Evolutionary conservation across 331 rosid species (phyloP).

Genomic region (Malus hybrid): DNA sequence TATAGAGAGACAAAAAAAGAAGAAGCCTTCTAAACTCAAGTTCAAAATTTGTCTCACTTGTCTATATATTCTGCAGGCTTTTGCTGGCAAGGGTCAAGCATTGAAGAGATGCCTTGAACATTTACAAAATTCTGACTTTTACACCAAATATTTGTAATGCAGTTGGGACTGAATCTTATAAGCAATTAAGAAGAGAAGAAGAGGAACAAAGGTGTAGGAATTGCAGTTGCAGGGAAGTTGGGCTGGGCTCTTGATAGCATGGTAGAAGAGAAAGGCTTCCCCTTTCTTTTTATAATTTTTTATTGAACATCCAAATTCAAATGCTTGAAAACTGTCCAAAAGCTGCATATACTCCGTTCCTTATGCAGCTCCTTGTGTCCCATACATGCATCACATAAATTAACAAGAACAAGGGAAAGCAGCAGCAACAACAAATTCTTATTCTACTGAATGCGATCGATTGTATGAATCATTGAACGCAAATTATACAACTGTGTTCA

Average conservation of each 20-base stretch:
- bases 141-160: neutral
- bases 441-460: fast-evolving
- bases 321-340: neutral
- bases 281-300: neutral
- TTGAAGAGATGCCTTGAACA: neutral
- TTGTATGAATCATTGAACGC: too few species aligned
- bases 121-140: too few species aligned
- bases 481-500: fast-evolving
- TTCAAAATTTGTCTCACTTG: too few species aligned
- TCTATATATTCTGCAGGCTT: neutral
- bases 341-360: neutral
- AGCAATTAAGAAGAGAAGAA: neutral
- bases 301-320: neutral
- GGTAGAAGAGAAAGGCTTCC: neutral
- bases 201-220: too few species aligned
- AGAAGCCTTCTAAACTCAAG: too few species aligned
- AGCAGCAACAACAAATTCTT: too few species aligned
- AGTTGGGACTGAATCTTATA: neutral
- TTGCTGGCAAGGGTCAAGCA: neutral
- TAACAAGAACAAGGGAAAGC: neutral
- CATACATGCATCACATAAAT: neutral
- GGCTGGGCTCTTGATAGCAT: too few species aligned
- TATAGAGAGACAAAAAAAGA: too few species aligned
- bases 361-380: neutral
- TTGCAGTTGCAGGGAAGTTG: too few species aligned